These are phyloP conservation scores for Xylariaceae sp. DNA, from an alignment of 2,329 filamentous ascomycete genomes.

Conservation along the genomic window DNA sequence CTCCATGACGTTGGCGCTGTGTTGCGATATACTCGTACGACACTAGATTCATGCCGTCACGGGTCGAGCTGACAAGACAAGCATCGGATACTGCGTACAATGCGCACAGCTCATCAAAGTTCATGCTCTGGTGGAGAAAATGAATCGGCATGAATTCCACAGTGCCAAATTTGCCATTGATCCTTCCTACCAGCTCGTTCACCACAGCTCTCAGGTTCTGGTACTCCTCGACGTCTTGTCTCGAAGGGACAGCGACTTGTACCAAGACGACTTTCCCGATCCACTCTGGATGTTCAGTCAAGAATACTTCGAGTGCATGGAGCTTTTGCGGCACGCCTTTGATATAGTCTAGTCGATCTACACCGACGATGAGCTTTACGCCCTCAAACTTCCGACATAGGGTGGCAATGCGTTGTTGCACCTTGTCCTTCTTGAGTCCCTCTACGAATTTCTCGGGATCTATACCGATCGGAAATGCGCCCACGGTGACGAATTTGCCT, in stretches of 20 bases:
- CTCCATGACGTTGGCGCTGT: constrained; percentile 84
- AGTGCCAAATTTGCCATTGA: constrained; percentile 95
- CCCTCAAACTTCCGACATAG: constrained; percentile 90
- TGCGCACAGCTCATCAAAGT: constrained; percentile 90
- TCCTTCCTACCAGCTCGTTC: constrained; percentile 93
- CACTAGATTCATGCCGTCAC: constrained; percentile 98
- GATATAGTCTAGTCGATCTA: constrained; percentile 97
- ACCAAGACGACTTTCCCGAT: constrained; percentile 96
- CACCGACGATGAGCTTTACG: constrained; percentile 93
- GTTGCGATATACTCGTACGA: constrained; percentile 98
- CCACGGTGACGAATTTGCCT: constrained; percentile 83
- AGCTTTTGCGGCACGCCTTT: constrained; percentile 98
- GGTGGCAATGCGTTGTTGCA: constrained; percentile 81
- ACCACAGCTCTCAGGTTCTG: constrained; percentile 93
- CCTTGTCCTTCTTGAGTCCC: constrained; percentile 78
- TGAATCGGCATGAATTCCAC: constrained; percentile 99
- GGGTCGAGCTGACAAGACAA: constrained; percentile 90
- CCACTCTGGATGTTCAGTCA: constrained; percentile 97
- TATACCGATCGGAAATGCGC: constrained; percentile 96
- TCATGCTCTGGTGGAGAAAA: constrained; percentile 94
- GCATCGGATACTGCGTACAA: constrained; percentile 91
- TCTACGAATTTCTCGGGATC: constrained; percentile 96
- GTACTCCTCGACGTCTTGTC: constrained; percentile 96
- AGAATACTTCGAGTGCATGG: constrained; percentile 92
- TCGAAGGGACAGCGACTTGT: constrained; percentile 90